phyloP scores from a whole-genome alignment of 1,284 basidiomycete species.

The Anthracocystis walkeri region DNA sequence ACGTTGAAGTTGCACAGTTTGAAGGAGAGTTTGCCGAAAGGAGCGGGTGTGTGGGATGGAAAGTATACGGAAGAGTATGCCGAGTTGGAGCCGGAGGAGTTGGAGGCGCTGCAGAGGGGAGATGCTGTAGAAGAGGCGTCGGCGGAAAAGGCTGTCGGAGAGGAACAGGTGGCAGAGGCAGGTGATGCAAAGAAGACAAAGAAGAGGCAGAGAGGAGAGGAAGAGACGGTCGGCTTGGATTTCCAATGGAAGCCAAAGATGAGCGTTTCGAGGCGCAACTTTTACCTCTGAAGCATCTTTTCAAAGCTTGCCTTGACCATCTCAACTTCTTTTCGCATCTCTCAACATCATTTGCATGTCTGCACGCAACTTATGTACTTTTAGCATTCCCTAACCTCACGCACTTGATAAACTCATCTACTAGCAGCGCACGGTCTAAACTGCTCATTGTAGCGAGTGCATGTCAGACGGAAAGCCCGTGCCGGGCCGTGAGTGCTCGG shows the following conservation, averaged over 20 bases:
- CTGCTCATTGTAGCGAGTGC: too few relatives aligned
- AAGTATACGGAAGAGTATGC: conserved; percentile 70
- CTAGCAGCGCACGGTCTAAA: too few relatives aligned
- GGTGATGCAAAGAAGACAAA: conserved; percentile 13
- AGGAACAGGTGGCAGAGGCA: background rate
- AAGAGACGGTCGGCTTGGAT: conserved; percentile 53
- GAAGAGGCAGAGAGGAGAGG: conserved; percentile 49
- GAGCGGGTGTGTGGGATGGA: conserved; percentile 75
- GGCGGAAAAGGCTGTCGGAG: conserved; percentile 1
- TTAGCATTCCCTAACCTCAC: background rate
- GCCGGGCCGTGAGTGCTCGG: too few relatives aligned
- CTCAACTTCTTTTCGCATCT: background rate
- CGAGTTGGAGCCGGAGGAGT: conserved; percentile 58
- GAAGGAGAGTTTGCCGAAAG: conserved; percentile 84
- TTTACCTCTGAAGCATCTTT: conserved; percentile 46
- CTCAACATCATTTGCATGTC: too few relatives aligned
- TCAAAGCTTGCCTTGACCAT: background rate
- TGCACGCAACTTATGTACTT: conserved; percentile 10
- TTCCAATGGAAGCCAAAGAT: conserved; percentile 69
- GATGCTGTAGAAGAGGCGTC: conserved; percentile 13
- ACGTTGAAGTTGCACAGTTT: conserved; percentile 92
- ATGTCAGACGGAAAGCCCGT: too few relatives aligned
- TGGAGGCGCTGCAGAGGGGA: conserved; percentile 29
- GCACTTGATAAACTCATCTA: background rate
- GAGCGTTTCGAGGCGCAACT: conserved; percentile 59